Percentiles rank a stretch among this genome's conserved stretches.
Conservation (phyloP, 345 rosid genomes). For the Eutrema yunnanense region DNA sequence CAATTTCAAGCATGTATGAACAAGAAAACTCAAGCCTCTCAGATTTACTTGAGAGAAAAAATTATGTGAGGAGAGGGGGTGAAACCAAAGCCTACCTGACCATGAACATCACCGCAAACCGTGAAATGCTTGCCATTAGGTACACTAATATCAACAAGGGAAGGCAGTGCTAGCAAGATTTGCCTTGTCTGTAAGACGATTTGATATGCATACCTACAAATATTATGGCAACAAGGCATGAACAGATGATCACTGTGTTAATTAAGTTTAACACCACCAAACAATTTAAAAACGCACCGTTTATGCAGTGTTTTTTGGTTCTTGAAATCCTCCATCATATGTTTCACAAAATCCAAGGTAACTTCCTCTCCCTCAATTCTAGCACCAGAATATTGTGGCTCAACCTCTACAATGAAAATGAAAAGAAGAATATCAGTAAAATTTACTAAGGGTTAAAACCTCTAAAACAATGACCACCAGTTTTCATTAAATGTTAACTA, state of each 20-base stretch:
- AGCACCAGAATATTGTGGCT: slow-evolving; percentile 93
- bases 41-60: not conserved
- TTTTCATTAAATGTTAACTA: not conserved
- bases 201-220: slow-evolving; percentile 83
- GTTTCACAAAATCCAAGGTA: slow-evolving; percentile 84
- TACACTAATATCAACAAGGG: slow-evolving; percentile 75
- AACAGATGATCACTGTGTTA: not conserved
- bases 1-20: not conserved
- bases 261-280: slow-evolving; percentile 14
- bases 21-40: not conserved
- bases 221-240: slow-evolving; percentile 4
- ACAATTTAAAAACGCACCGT: slow-evolving; percentile 36
- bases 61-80: not conserved
- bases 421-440: slow-evolving; percentile 10
- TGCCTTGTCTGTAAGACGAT: slow-evolving; percentile 82
- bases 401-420: slow-evolving; percentile 65
- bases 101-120: slow-evolving; percentile 98
- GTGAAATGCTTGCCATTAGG: slow-evolving; percentile 73
- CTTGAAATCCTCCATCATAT: slow-evolving; percentile 94
- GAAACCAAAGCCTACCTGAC: slow-evolving; percentile 57
- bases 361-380: slow-evolving; percentile 84
- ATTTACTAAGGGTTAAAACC: not conserved
- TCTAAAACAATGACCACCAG: not conserved
- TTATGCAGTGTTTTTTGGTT: slow-evolving; percentile 83
- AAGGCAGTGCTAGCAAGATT: slow-evolving; percentile 66